Conservation (phyloP, 2,329 filamentous ascomycete species). For the Arthrobotrys sinensis region DNA sequence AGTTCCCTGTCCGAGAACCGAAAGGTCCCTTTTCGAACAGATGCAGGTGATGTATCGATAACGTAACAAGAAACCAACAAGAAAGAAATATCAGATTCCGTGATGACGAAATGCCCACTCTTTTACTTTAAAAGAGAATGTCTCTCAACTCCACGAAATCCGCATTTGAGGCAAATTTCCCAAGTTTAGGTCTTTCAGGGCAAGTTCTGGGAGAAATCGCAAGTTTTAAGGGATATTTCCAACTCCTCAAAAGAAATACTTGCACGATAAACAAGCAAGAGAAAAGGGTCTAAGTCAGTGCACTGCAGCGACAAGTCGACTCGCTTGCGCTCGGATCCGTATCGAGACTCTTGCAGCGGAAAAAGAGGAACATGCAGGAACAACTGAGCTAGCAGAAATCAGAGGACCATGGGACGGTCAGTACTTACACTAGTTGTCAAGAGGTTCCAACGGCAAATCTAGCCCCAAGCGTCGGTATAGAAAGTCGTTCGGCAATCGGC, state of each 20-base stretch:
- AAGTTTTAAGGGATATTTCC: conserved; percentile 23
- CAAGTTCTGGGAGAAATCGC: conserved; percentile 13
- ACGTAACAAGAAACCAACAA: conserved; percentile 29
- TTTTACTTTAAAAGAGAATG: neutral
- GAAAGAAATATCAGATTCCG: conserved; percentile 3
- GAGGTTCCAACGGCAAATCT: conserved; percentile 5
- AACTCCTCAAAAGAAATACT: neutral
- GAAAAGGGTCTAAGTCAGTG: conserved; percentile 28
- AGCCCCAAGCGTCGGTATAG: conserved; percentile 13
- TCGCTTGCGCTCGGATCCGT: conserved; percentile 60
- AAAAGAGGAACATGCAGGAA: conserved; percentile 53
- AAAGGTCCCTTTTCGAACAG: conserved; percentile 4
- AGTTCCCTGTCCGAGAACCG: neutral
- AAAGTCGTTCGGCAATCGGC: conserved; percentile 30
- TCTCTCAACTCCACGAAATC: neutral
- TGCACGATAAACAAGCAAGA: conserved; percentile 15
- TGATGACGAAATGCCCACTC: conserved; percentile 26
- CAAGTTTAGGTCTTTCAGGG: conserved; percentile 10
- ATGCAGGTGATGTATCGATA: conserved; percentile 28
- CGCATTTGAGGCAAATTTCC: conserved; percentile 7
- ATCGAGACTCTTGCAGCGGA: conserved; percentile 36
- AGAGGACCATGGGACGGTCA: neutral
- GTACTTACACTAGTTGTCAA: neutral
- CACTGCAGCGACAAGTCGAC: conserved; percentile 28
- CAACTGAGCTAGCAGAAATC: conserved; percentile 15